Evolutionary conservation across 495 filamentous ascomycete genomes (phyloP).

Genomic region (Penicillium coffeae): DNA sequence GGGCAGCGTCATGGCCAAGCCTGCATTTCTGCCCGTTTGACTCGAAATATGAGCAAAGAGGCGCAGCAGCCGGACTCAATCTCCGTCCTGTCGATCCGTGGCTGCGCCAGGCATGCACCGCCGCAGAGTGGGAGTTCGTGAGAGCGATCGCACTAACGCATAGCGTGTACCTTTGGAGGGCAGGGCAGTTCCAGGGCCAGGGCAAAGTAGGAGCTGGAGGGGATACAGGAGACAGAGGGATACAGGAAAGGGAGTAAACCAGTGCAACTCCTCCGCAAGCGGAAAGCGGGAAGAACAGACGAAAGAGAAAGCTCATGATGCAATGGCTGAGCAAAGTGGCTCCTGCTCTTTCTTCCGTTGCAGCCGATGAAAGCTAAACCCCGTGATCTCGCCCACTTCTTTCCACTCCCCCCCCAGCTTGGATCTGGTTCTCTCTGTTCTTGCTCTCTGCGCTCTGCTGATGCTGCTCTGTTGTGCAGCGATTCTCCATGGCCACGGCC

Average conservation of each 20-base stretch:
- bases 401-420: background rate
- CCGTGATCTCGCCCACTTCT: background rate
- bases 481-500: conserved; percentile 27
- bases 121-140: background rate
- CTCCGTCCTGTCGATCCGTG: background rate
- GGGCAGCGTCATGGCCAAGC: background rate
- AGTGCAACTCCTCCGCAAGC: background rate
- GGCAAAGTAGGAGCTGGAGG: too few relatives aligned
- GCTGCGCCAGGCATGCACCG: background rate
- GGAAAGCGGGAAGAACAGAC: background rate
- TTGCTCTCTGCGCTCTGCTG: background rate
- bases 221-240: too few relatives aligned
- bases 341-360: background rate
- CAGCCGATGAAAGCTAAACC: background rate
- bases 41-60: background rate
- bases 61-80: background rate
- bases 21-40: too few relatives aligned
- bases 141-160: too few relatives aligned
- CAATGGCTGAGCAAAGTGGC: background rate
- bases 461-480: background rate
- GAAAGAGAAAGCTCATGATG: background rate
- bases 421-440: background rate
- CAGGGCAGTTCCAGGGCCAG: too few relatives aligned
- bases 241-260: too few relatives aligned
- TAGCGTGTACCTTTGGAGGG: too few relatives aligned